phyloP scores from a whole-genome alignment of 805 yeast genomes.

The Limtongia smithiae region DNA sequence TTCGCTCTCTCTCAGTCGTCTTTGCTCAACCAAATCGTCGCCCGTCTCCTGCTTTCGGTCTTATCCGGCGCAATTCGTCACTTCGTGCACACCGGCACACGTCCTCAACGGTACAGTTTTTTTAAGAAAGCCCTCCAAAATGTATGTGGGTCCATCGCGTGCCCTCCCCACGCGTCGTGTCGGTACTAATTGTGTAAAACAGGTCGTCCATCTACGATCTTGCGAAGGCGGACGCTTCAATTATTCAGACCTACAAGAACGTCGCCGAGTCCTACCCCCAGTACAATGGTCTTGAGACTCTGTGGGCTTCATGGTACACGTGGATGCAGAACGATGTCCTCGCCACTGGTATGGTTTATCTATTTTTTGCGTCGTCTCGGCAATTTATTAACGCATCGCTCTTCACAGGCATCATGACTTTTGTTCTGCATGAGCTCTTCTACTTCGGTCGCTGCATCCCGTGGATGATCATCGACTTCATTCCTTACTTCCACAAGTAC shows the following conservation, averaged over 20 bases:
- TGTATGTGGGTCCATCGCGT: not conserved
- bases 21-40: too few relatives aligned
- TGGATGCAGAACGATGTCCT: constrained; percentile 82
- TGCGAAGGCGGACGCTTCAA: constrained; percentile 16
- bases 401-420: constrained; percentile 53
- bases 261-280: constrained; percentile 40
- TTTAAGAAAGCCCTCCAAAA: too few relatives aligned
- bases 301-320: constrained; percentile 88
- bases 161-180: not conserved
- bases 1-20: too few relatives aligned
- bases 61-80: too few relatives aligned
- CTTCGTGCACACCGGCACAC: too few relatives aligned
- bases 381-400: not conserved
- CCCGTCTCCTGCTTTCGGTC: too few relatives aligned
- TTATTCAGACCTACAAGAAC: constrained; percentile 19
- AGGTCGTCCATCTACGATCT: constrained; percentile 19
- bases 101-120: too few relatives aligned
- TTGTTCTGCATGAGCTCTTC: constrained; percentile 77
- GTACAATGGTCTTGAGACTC: constrained; percentile 55
- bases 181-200: not conserved
- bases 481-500: constrained; percentile 79
- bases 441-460: constrained; percentile 92
- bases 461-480: constrained; percentile 81
- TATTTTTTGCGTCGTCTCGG: not conserved
- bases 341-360: constrained; percentile 65